Base-by-base conservation (phyloP, 805 yeast genomes). In the Suhomyces faveliae region DNA sequence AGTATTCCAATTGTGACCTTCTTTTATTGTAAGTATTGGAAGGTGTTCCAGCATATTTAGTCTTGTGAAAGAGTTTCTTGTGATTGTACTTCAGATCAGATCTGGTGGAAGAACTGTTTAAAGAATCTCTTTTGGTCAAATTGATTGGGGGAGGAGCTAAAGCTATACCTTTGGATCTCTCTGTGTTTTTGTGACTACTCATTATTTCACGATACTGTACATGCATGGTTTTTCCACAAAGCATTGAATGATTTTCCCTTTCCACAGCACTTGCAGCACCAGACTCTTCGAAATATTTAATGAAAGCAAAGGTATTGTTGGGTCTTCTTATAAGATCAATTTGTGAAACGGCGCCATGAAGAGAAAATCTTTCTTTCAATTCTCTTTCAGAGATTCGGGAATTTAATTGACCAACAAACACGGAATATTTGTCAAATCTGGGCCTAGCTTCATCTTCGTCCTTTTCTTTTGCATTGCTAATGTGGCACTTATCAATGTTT, bases 211-310 rank as follows among this genome's bases (percentile, higher is more conserved):
- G 79, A 61, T 85, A 87, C 64, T 88, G 95, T 41, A 89, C 96
- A 63, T 87, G 94, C 74, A 89, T 85, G 7, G 92, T 85, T 62
- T 78, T 84, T 49, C 80, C 81, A 57, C 80, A 68, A 60, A 89
- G 81, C 63, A 84, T 78, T 2, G 95, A 76, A 66, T 89, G 96
- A 61, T 90, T 89, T 60, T 87, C 94, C 51, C 83, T 76, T 63
- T 89, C 95, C 46, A 89, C 88, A 1, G 96, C 96, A 42, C 87
- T 76, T 4, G 94, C 95, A 6, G 96, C 96, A 19, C 94, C 80
- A 19, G 77, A 76, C 56, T 85, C 90, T 9, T 76, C 71, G 29
- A 71, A 73, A 59, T 71, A 89, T 49, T 79, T 79, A 51, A 89
- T 79, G 58, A 89, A 89, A 1, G 95, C 96, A 73, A 87, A 88